A percentile compares a stretch with the other conserved stretches of the same genome.
Evolutionary conservation across 805 yeast genomes (phyloP).

Genomic region (Yamadazyma takamatsuzukensis): DNA sequence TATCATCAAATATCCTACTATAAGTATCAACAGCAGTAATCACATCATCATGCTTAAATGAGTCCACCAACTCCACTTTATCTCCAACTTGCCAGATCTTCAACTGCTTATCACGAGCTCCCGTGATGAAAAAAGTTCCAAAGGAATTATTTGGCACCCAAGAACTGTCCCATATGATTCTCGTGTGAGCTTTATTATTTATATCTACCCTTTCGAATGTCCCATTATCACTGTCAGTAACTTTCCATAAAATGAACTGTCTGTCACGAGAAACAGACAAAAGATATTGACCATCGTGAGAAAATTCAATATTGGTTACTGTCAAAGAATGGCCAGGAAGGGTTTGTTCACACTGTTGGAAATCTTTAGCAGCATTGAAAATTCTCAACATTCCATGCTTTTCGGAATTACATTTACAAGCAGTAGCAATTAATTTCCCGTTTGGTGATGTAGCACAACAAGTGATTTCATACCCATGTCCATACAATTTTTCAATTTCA

Average conservation of each 20-base stretch:
- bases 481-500: constrained; percentile 89
- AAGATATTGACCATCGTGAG: constrained; percentile 61
- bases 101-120: constrained; percentile 78
- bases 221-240: constrained; percentile 25
- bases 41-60: constrained; percentile 49
- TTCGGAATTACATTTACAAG: constrained; percentile 84
- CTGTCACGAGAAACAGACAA: constrained; percentile 88
- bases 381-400: constrained; percentile 84
- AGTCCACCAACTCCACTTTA: constrained; percentile 29
- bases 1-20: constrained; percentile 14
- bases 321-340: constrained; percentile 77
- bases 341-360: constrained; percentile 42
- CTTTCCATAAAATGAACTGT: constrained; percentile 71
- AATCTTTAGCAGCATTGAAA: constrained; percentile 58
- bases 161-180: constrained; percentile 94
- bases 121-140: constrained; percentile 62
- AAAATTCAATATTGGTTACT: constrained; percentile 76
- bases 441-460: constrained; percentile 70
- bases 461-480: constrained; percentile 94
- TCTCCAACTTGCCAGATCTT: constrained; percentile 61
- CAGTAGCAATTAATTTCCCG: constrained; percentile 67
- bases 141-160: constrained; percentile 59
- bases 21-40: constrained; percentile 66
- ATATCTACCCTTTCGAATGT: constrained; percentile 38
- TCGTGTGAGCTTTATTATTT: constrained; percentile 74